Evolutionary conservation across 1,139 yeast genomes (phyloP), one percentile per base, ranked within the genome.

Genomic region (Diutina mesorugosa): DNA sequence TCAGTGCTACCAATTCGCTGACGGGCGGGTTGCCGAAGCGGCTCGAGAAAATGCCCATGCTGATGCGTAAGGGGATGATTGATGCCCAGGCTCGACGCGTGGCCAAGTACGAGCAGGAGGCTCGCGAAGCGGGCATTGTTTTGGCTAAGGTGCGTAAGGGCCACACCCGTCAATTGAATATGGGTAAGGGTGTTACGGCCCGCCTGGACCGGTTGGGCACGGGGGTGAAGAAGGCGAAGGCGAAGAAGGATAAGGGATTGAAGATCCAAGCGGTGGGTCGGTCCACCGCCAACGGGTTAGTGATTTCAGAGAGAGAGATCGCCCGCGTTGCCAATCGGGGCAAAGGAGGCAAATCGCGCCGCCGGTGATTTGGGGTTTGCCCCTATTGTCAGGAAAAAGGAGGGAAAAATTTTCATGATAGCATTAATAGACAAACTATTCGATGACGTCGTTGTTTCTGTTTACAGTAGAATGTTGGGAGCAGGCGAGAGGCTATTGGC

Each of bases 111-210:
- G 96, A 88, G 66, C 72, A 78, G 58, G 90, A 88, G 55, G 97
- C 99, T 7, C 79, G 75, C 59, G 91, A 91, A 48, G 96, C 95
- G 1, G 98, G 98, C 8, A 88, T 91, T 59, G 79, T 93, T 28
- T 73, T 91, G 56, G 78, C 90, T 3, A 83, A 77, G 64, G 81
- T 78, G 21, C 78, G 75, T 63, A 84, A 82, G 68, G 90, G 90
- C 7, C 79, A 84, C 59, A 72, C 85, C 58, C 74, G 93, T 65
- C 75, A 76, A 58, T 68, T 81, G 62, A 75, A 80, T 60, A 71
- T 76, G 55, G 89, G 86, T 50, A 72, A 73, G 58, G 85, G 86
- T 2, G 73, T 77, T 7, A 78, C 83, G 6, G 67, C 73, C 18
- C 65, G 79, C 16, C 70, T 76, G 58, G 84, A 84, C 60, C 70